These are phyloP conservation scores for Dendrocalamus sinicus DNA, from an alignment of 176 grass and related monocot genomes.

Conservation along the genomic window DNA sequence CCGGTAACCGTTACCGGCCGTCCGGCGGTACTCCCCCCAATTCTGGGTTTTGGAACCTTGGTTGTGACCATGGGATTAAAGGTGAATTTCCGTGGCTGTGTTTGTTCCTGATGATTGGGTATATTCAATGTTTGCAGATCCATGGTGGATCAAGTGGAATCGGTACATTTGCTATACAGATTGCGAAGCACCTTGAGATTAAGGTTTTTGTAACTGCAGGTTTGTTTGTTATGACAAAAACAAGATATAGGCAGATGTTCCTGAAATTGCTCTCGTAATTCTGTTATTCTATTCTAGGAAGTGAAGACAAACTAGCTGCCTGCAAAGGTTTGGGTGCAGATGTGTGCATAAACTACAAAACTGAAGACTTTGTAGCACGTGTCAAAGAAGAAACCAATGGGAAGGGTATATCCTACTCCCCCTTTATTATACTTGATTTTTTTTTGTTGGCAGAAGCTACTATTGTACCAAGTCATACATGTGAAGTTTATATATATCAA, in stretches of 20 bases:
- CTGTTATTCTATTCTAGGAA: constrained; percentile 47
- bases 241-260: background rate
- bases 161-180: constrained; percentile 89
- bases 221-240: constrained; percentile 33
- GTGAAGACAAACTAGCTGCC: constrained; percentile 73
- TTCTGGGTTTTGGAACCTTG: too few relatives aligned
- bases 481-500: background rate
- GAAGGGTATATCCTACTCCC: constrained; percentile 51
- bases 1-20: too few relatives aligned
- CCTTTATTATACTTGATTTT: background rate
- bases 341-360: constrained; percentile 93
- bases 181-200: constrained; percentile 72
- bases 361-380: constrained; percentile 76
- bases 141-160: constrained; percentile 97
- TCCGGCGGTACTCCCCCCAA: too few relatives aligned
- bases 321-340: constrained; percentile 83
- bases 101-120: background rate
- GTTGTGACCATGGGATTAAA: background rate
- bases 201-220: constrained; percentile 89
- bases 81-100: background rate
- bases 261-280: constrained; percentile 2
- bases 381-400: constrained; percentile 81
- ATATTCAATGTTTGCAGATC: constrained; percentile 53
- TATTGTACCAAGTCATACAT: background rate
- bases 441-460: background rate